A percentile compares a stretch with the other conserved stretches of the same genome.
Evolutionary conservation across 257 asterid genomes (phyloP).

Genomic region (Ilex asprella): DNA sequence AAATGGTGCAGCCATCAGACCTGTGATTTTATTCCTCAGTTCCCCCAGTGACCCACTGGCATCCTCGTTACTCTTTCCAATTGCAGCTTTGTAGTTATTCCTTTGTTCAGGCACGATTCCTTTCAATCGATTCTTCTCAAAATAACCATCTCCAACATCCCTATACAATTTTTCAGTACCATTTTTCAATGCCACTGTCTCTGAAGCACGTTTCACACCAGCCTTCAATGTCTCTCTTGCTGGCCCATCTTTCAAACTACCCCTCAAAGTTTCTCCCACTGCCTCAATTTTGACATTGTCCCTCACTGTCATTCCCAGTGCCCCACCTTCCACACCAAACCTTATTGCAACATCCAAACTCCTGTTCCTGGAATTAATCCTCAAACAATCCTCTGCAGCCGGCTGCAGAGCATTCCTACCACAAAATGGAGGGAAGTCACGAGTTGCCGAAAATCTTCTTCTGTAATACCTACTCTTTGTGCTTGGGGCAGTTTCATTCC

Average conservation of each 20-base stretch:
- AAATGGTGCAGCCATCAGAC: conserved; percentile 28
- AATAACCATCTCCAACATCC: conserved; percentile 11
- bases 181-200: background rate
- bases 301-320: conserved; percentile 1
- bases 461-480: conserved; percentile 41
- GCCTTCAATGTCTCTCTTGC: too few relatives aligned
- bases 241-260: conserved; percentile 8
- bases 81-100: conserved; percentile 2
- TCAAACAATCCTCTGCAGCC: conserved; percentile 22
- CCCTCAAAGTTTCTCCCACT: conserved; percentile 16
- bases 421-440: conserved; percentile 74
- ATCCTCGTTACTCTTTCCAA: background rate
- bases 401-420: conserved; percentile 34
- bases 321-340: background rate
- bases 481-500: conserved; percentile 20
- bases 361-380: conserved; percentile 10
- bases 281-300: conserved; percentile 14
- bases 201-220: background rate
- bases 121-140: conserved; percentile 17
- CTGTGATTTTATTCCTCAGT: conserved; percentile 21
- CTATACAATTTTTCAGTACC: conserved; percentile 15
- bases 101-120: conserved; percentile 10
- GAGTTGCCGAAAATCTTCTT: conserved; percentile 73
- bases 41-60: conserved; percentile 1
- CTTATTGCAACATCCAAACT: too few relatives aligned